These are phyloP conservation scores for Puccinia coronata DNA, from an alignment of 1,284 basidiomycete species.

Conservation along the genomic window DNA sequence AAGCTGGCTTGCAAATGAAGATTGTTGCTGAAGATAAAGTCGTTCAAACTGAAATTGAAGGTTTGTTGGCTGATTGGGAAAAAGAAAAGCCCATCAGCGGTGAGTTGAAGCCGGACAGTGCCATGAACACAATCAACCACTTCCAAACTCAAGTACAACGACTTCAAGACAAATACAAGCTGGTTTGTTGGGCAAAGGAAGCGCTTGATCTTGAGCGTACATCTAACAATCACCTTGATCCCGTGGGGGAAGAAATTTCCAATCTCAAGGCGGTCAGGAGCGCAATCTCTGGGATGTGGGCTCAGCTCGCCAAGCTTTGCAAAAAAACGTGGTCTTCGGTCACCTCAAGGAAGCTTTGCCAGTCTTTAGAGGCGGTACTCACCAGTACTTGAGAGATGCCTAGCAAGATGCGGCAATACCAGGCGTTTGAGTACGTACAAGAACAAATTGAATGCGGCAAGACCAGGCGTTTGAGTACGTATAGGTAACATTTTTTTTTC, in stretches of 20 bases:
- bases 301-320: slow-evolving; percentile 81
- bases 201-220: slow-evolving; percentile 89
- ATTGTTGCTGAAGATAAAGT: slow-evolving; percentile 99
- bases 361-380: slow-evolving; percentile 85
- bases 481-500: no score
- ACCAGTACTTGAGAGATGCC: slow-evolving; percentile 97
- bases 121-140: slow-evolving; percentile 89
- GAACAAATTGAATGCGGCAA: slow-evolving; percentile 80
- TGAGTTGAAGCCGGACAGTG: slow-evolving; percentile 88
- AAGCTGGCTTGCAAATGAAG: slow-evolving; percentile 93
- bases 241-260: slow-evolving; percentile 88
- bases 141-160: slow-evolving; percentile 87
- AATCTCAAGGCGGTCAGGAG: slow-evolving; percentile 99
- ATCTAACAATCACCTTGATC: slow-evolving; percentile 85
- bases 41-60: slow-evolving; percentile 86
- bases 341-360: slow-evolving; percentile 86
- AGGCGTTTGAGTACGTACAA: slow-evolving; percentile 97
- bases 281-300: slow-evolving; percentile 95
- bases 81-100: slow-evolving; percentile 93
- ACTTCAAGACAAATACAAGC: slow-evolving; percentile 87
- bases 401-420: slow-evolving; percentile 96
- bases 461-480: no score
- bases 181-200: slow-evolving; percentile 93
- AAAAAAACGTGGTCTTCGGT: slow-evolving; percentile 89
- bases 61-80: slow-evolving; percentile 91